Base-by-base conservation (phyloP, 176 grass and related monocot genomes). In the Bromus sterilis region DNA sequence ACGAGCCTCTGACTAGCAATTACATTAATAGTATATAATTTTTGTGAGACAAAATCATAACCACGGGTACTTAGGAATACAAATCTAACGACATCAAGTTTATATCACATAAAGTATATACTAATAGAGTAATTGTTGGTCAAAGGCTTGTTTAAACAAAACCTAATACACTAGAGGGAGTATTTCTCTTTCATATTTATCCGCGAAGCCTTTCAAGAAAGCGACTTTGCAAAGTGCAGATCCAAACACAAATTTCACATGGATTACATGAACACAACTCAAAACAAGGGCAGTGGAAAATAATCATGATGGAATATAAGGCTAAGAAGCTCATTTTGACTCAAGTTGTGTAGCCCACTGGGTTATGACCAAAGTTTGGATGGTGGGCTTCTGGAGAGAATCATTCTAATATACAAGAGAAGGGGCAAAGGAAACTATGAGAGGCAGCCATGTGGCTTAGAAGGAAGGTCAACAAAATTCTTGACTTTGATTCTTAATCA, bases 321-420 rank as follows among this genome's bases (percentile, higher is more conserved):
- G 34, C 37, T 62, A 68, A 28, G 23, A 75, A 28, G 59, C 44
- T 66, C 11, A 69, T 5, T 58, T 48, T 40, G 37, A 60, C 31
- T 42, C 41, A 76, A 66, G 46, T 12, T n/a, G 23, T 64, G 12
- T 11, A 13, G 13, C 8, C 21, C 31, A 71, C 32, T 59, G 71
- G 37, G 48, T 64, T 42, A 48, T 66, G 26, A 66, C 36, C 65
- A 32, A 84, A 35, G 74, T 78, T 44, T 78, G 64, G 75, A 85
- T 71, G 66, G 16, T 72, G 23, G 32, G 43, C 15, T 67, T 67
- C 20, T 56, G 35, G 11, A 77, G 73, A 77, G 18, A 56, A 56
- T 56, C 26, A 18, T 69, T 24, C 6, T 34, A 48, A 62, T 14
- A 46, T 5, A 46, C 15, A 1, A 48, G 44, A 48, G 44, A 48